Conservation (phyloP, 2,329 filamentous ascomycete genomes). For the Colletotrichum sp. region DNA sequence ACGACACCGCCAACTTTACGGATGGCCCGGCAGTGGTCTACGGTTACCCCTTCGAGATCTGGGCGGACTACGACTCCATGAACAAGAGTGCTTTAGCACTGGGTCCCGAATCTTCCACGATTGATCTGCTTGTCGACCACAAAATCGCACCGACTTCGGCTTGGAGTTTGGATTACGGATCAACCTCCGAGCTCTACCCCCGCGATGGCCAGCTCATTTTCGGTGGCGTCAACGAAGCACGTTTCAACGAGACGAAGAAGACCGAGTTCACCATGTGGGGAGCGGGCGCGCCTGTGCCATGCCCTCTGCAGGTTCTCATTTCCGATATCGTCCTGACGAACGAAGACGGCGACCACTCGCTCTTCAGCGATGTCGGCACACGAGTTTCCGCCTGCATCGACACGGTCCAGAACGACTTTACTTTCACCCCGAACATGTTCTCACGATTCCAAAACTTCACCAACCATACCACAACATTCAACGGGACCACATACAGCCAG, state of each 20-base stretch:
- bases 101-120: conserved; percentile 21
- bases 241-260: conserved; percentile 8
- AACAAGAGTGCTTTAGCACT: conserved; percentile 22
- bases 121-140: conserved; percentile 9
- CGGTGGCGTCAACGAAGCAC: conserved; percentile 19
- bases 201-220: conserved; percentile 20
- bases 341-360: conserved; percentile 19
- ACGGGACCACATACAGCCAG: not conserved
- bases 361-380: conserved; percentile 12
- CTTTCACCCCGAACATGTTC: conserved; percentile 20
- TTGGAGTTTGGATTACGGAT: conserved; percentile 21
- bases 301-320: conserved; percentile 22
- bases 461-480: not conserved
- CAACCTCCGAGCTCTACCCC: conserved; percentile 16
- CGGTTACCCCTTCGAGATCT: conserved; percentile 22
- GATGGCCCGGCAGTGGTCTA: conserved; percentile 13
- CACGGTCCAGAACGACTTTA: conserved; percentile 22
- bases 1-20: conserved; percentile 20
- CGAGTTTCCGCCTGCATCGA: conserved; percentile 22
- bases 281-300: conserved; percentile 3
- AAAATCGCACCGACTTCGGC: not conserved
- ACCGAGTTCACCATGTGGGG: conserved; percentile 18
- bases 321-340: conserved; percentile 21
- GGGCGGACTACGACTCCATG: conserved; percentile 17
- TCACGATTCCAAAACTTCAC: conserved; percentile 2